phyloP scores from a whole-genome alignment of 2,329 filamentous ascomycete genomes.

The Hypoxylon sp. region DNA sequence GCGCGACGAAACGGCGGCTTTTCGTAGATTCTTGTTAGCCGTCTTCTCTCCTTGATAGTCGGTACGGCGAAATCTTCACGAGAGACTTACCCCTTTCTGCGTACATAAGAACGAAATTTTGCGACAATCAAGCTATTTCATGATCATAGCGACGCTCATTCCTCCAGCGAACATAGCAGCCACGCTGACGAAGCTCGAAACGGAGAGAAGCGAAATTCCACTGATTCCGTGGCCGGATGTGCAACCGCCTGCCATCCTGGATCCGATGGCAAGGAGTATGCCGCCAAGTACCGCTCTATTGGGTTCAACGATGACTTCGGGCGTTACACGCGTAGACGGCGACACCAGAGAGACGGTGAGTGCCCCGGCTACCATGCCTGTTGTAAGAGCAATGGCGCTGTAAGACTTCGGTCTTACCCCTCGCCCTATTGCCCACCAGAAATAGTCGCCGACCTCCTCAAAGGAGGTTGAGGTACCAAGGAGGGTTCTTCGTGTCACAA shows the following conservation, averaged over 20 bases:
- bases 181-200: slow-evolving; percentile 73
- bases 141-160: slow-evolving; percentile 48
- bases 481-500: slow-evolving; percentile 65
- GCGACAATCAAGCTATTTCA: slow-evolving; percentile 18
- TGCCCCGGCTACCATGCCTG: slow-evolving; percentile 64
- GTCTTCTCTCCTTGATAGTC: background rate
- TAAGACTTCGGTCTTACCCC: slow-evolving; percentile 54
- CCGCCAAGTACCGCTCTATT: slow-evolving; percentile 66
- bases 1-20: slow-evolving; percentile 7
- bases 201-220: slow-evolving; percentile 72
- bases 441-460: slow-evolving; percentile 69
- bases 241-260: slow-evolving; percentile 74
- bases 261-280: slow-evolving; percentile 69
- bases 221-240: slow-evolving; percentile 78
- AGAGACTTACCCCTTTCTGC: background rate
- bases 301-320: slow-evolving; percentile 50
- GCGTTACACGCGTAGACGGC: slow-evolving; percentile 51
- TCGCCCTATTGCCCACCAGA: slow-evolving; percentile 60
- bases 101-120: background rate
- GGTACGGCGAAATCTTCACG: background rate
- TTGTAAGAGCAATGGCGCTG: slow-evolving; percentile 65
- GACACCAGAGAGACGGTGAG: slow-evolving; percentile 54
- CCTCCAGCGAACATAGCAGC: slow-evolving; percentile 69
- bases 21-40: background rate
- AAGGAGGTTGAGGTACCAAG: slow-evolving; percentile 73